Evolutionary conservation across 73 alveolate genomes (phyloP).

Genomic region (Tetrahymena malaccensis): DNA sequence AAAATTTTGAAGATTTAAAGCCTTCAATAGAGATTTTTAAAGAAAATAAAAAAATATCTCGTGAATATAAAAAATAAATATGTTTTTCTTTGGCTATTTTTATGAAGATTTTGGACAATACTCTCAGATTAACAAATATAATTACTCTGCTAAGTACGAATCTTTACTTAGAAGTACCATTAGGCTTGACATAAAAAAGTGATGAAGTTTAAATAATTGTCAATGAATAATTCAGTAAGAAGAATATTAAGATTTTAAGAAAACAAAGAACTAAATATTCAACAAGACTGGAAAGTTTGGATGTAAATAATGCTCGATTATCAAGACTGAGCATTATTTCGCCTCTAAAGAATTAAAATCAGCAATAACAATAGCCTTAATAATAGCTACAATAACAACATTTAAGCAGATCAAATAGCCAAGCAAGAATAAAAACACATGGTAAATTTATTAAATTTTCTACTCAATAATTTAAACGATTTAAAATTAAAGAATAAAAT

Average conservation of each 20-base stretch:
- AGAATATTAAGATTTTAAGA: not conserved
- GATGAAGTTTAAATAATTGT: not conserved
- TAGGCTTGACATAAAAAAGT: not conserved
- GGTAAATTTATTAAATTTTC: not conserved
- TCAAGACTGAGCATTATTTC: not conserved
- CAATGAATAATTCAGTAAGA: not conserved
- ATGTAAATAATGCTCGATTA: not conserved
- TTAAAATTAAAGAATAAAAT: not conserved
- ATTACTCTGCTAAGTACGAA: not conserved
- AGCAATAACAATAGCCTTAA: not conserved
- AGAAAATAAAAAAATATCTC: not conserved
- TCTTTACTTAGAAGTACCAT: not conserved
- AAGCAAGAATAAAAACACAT: not conserved
- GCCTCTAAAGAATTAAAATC: not conserved
- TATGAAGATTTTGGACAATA: not conserved
- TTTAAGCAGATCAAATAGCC: not conserved
- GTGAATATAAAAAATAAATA: not conserved
- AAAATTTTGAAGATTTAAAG: not conserved
- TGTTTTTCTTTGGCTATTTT: not conserved
- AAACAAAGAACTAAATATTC: not conserved
- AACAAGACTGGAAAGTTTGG: not conserved
- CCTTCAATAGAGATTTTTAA: not conserved
- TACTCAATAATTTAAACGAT: not conserved
- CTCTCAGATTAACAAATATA: not conserved
- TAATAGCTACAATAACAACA: not conserved